Base-by-base conservation (phyloP, 805 yeast genomes). In the Yarrowia porcina region DNA sequence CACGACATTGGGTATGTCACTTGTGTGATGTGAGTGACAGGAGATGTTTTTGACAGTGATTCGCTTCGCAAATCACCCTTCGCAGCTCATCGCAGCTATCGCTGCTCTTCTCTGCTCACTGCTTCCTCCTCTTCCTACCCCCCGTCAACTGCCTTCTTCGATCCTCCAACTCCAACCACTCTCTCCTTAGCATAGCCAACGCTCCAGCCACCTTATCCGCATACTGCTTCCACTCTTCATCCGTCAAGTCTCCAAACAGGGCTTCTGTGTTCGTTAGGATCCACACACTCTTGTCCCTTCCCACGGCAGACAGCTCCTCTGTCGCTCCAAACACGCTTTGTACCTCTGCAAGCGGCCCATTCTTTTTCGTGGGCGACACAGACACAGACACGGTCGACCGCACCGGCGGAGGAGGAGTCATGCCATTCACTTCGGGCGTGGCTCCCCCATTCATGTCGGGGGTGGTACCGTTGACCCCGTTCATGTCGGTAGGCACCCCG, bases 151-250 rank as follows among this genome's bases (percentile, higher is more conserved):
- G 33, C 17, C 59, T 8, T 18, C 59, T 35, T 42, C 25, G 36
- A n/a, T 52, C 59, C 61, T 56, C 49, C 36, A 56, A 27, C 27
- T 56, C 39, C 30, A 41, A 4, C 61, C 61, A 56, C 49, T 56
- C 61, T 12, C 30, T 11, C 3, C 49, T 4, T 36, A 56, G 7
- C 47, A 39, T 13, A 3, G 49, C 61, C 49, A 56, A 17, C 17
- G 35, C 30, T n/a, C 52, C 47, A 6, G 61, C 42, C 21, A 39
- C 42, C 25, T 28, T 61, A 6, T 45, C 41, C 32, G 41, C 63
- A 21, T 33, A 41, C 20, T 27, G 25, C 17, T 30, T 21, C 45
- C 62, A 60, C 44, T 33, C 50, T 4, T 35, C 56, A 10, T 36
- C 60, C 21, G 54, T 41, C 18, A 35, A 18, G 21, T 45, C 52